These are phyloP conservation scores for Leavenworthia alabamica DNA, from an alignment of 345 rosid species.

Conservation along the genomic window DNA sequence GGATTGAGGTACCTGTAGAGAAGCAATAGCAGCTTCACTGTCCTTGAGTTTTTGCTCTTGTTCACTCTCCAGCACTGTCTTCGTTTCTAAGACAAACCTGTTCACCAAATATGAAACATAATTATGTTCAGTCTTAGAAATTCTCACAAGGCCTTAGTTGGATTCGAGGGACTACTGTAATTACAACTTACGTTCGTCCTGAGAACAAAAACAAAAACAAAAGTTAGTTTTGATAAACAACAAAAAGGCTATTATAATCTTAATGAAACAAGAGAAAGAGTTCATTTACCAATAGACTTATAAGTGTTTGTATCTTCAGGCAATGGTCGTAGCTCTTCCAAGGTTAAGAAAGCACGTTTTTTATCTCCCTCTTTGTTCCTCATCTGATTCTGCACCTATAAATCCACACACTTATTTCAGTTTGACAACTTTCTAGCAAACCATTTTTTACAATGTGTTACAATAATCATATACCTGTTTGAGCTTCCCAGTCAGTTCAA, in stretches of 20 bases:
- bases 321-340: slow-evolving; percentile 75
- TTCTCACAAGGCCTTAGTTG: background rate
- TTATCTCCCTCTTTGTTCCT: slow-evolving; percentile 84
- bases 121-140: slow-evolving; percentile 22
- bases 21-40: slow-evolving; percentile 68
- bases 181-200: slow-evolving; percentile 88
- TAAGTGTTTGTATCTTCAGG: slow-evolving; percentile 79
- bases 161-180: background rate
- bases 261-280: background rate
- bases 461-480: no score
- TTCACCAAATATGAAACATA: slow-evolving; percentile 20
- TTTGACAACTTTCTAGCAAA: no score
- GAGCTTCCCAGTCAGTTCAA: no score
- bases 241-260: no score
- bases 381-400: slow-evolving; percentile 82
- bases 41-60: slow-evolving; percentile 86
- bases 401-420: background rate
- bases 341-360: slow-evolving; percentile 86
- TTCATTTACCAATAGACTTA: slow-evolving; percentile 62
- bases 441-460: no score
- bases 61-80: slow-evolving; percentile 49
- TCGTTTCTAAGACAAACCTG: slow-evolving; percentile 92
- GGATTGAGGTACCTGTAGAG: slow-evolving; percentile 50
- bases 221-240: background rate
- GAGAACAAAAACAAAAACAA: slow-evolving; percentile 37